Evolutionary conservation across 2,329 filamentous ascomycete species (phyloP), one percentile per base, ranked within the genome.

Genomic region (Hymenoscyphus albidus): DNA sequence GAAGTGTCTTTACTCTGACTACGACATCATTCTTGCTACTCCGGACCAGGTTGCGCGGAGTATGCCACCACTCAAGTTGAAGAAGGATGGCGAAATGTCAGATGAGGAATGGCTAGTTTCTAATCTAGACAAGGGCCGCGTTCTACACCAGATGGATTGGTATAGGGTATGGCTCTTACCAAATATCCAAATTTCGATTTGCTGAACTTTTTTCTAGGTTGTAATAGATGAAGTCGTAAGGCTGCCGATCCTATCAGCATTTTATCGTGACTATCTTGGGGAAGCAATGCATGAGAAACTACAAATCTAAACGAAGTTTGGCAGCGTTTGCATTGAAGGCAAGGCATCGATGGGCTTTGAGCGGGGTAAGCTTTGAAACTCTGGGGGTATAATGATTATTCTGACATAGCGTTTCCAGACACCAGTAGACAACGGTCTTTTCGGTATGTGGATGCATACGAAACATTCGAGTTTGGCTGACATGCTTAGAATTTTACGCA

Each of bases 181-280:
- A 42, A 10, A 6, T 6, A 18, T 42, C 14, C 31, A 16, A 16
- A 16, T 39, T 32, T 35, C 5, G 35, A 14, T 13, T 5, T 22
- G 44, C 40, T 31, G 27, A 32, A 39, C 7, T 13, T 38, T 48
- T 9, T 13, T n/a, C 2, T 27, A 68, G 2, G 64, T 86, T 3
- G 78, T 86, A 0, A 72, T 86, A 0, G 84, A 86, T 58, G 84
- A 86, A 69, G 82, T 79, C 0, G 67, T 68, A 59, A 64, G 62
- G 55, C 10, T 12, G 18, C 35, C 12, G n/a, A 13, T 27, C 6
- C 10, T 18, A 16, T 6, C 48, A 38, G 2, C 6, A 55, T 3
- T 13, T 32, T 44, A 5, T 27, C 14, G 27, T 13, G 27, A 14
- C 48, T 64, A 61, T 63, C 48, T 6, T 13, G 7, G 5, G 12